Base-by-base conservation (phyloP, 192 early-diverging fungal species). In the Dissophora globulifera region DNA sequence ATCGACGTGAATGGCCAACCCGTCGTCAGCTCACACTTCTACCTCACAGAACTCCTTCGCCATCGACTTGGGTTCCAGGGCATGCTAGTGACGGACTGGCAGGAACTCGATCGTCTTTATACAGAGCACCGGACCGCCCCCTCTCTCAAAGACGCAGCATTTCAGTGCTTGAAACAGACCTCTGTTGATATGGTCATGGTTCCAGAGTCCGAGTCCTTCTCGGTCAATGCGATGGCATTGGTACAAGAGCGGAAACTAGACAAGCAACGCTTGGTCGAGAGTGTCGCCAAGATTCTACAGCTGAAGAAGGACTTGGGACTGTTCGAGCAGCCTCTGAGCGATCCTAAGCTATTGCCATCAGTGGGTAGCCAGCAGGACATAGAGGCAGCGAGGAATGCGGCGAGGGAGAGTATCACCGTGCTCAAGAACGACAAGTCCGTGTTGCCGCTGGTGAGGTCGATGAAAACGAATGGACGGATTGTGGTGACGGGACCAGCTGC, bases 291-390 rank as follows among this genome's bases (percentile, higher is more conserved):
- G 45, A 53, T 90, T 2, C 61, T 90, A 48, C 88, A 90, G 68
- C 70, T 88, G 22, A 90, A 90, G 66, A 90, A 90, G 67, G 88
- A 90, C 62, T 54, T 90, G 5, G 88, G 88, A 0, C 53, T 90
- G 11, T 85, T 90, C 46, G 58, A 76, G 1, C 41, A 76, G 23
- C 72, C 72, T 5, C 15, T 56, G n/a, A 76, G 72, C 22, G 79
- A 82, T n/a, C 48, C 45, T 13, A 48, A 59, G 4, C 63, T 89
- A 23, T 58, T 81, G 6, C 6, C 49, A 0, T 63, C 79, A 6
- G 85, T 88, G 1, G 85, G 86, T 0, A 82, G 82, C 12, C 33
- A 65, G 25, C 83, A 83, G 52, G 88, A 88, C 42, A 32, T 81
- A 1, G 62, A 83, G 12, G 78, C 81, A 6, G 82, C 86, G 29